Evolutionary conservation across 345 rosid genomes (phyloP).

Genomic region (Eucalyptus dawsonii): DNA sequence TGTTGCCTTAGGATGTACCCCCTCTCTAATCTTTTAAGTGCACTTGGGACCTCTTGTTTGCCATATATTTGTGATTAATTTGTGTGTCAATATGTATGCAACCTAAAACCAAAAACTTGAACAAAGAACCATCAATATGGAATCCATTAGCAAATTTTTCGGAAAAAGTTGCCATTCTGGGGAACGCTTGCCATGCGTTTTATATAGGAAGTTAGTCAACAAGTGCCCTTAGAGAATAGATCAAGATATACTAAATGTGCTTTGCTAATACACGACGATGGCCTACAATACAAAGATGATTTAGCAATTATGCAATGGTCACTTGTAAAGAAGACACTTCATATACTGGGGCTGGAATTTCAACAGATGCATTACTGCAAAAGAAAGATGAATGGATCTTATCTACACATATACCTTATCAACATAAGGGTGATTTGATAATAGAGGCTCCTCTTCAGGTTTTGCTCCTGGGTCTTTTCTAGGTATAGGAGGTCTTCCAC

Average conservation of each 20-base stretch:
- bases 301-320: not conserved
- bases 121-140: not conserved
- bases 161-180: not conserved
- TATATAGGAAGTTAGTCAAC: not conserved
- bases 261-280: not conserved
- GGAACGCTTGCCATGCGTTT: not conserved
- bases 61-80: not conserved
- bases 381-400: not conserved
- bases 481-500: constrained; percentile 89
- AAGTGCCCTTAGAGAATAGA: not conserved
- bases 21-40: not conserved
- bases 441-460: constrained; percentile 75
- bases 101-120: not conserved
- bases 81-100: not conserved
- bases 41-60: not conserved
- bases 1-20: not conserved
- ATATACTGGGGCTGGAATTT: not conserved
- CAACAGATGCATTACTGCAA: not conserved
- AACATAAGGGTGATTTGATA: constrained; percentile 90
- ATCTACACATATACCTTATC: constrained; percentile 43
- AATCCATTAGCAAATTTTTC: not conserved
- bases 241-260: not conserved
- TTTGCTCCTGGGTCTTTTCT: constrained; percentile 59
- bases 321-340: not conserved
- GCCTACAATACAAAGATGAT: not conserved